These are phyloP conservation scores for Termitomyces sp. DNA, from an alignment of 768 basidiomycete genomes.

Conservation along the genomic window DNA sequence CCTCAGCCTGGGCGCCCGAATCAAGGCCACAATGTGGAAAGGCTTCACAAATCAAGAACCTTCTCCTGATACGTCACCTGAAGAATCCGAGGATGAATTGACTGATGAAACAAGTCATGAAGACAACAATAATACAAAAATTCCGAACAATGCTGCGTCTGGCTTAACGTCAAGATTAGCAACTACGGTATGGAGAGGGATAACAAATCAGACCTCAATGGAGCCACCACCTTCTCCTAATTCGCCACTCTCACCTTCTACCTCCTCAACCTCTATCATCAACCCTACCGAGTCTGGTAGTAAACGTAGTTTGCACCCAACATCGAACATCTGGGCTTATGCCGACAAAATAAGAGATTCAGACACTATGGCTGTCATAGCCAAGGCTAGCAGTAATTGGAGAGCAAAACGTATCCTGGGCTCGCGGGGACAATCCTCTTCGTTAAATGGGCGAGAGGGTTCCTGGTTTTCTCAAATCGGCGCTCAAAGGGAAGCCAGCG, in stretches of 20 bases:
- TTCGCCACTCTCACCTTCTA: conserved; percentile 31
- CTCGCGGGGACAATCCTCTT: conserved; percentile 32
- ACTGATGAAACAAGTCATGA: conserved; percentile 25
- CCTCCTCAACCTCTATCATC: conserved; percentile 21
- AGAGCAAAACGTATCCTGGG: conserved; percentile 57
- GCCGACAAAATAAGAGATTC: conserved; percentile 75
- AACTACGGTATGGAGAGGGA: conserved; percentile 71
- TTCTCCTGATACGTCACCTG: conserved; percentile 31
- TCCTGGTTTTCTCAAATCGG: conserved; percentile 9
- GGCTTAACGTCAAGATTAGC: conserved; percentile 55
- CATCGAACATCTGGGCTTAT: conserved; percentile 60
- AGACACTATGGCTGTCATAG: conserved; percentile 64
- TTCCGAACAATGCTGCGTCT: conserved; percentile 21
- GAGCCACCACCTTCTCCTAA: conserved; percentile 50
- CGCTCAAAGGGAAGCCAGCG: background rate
- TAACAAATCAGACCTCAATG: conserved; percentile 75
- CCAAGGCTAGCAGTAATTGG: conserved; percentile 79
- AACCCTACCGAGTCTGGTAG: conserved; percentile 11
- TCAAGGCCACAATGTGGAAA: conserved; percentile 65
- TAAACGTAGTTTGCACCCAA: background rate
- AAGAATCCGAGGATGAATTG: conserved; percentile 28
- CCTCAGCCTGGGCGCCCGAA: conserved; percentile 51
- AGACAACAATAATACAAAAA: conserved; percentile 48
- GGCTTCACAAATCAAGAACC: conserved; percentile 57
- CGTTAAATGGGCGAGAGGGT: conserved; percentile 12